Evolutionary conservation across 1,139 yeast genomes (phyloP).

Genomic region (Kodamaea ohmeri): DNA sequence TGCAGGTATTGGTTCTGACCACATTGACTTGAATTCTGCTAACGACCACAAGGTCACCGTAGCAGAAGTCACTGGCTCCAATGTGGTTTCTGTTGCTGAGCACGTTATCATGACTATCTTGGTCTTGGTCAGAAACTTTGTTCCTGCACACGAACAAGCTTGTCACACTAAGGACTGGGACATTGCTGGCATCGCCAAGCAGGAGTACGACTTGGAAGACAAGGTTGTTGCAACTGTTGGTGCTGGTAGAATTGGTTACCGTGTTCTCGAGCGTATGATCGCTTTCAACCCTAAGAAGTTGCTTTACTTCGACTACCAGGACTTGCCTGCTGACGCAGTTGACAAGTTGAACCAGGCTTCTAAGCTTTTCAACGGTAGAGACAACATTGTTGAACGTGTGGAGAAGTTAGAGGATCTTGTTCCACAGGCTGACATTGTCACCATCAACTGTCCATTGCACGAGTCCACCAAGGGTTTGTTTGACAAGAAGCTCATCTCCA

Average conservation of each 20-base stretch:
- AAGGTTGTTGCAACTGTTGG: slow-evolving; percentile 79
- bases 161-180: slow-evolving; percentile 59
- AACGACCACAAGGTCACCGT: slow-evolving; percentile 63
- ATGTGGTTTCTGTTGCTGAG: slow-evolving; percentile 79
- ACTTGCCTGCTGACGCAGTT: slow-evolving; percentile 56
- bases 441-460: slow-evolving; percentile 77
- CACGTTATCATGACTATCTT: slow-evolving; percentile 76
- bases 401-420: slow-evolving; percentile 66
- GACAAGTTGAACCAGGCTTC: slow-evolving; percentile 46
- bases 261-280: slow-evolving; percentile 68
- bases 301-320: slow-evolving; percentile 74
- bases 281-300: slow-evolving; percentile 76
- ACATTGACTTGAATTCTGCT: slow-evolving; percentile 72
- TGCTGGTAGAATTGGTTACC: slow-evolving; percentile 78
- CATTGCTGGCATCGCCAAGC: slow-evolving; percentile 74
- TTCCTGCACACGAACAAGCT: slow-evolving; percentile 74
- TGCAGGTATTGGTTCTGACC: slow-evolving; percentile 87
- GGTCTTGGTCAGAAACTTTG: slow-evolving; percentile 70
- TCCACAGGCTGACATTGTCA: slow-evolving; percentile 66
- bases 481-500: slow-evolving; percentile 63
- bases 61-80: slow-evolving; percentile 79
- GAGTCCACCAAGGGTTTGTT: slow-evolving; percentile 65
- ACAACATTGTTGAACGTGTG: slow-evolving; percentile 54
- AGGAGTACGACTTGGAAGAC: slow-evolving; percentile 72
- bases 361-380: slow-evolving; percentile 37